A percentile compares a stretch with the other conserved stretches of the same genome.
phyloP scores from a whole-genome alignment of 2,329 filamentous ascomycete species.

The Colletotrichum sp. region DNA sequence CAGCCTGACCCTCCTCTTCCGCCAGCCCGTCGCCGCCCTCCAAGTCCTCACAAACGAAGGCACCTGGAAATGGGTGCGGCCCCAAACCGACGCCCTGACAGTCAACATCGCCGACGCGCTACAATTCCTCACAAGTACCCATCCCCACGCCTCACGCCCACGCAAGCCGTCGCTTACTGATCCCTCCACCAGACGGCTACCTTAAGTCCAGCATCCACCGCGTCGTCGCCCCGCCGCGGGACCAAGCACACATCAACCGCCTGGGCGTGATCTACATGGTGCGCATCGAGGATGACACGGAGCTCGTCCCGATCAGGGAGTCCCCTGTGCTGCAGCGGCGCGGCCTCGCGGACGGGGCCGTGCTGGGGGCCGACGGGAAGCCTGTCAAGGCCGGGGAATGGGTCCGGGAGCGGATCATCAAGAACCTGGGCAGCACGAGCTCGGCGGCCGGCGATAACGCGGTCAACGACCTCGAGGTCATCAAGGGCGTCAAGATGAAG shows the following conservation, averaged over 20 bases:
- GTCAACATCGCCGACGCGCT: constrained; percentile 53
- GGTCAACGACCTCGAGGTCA: constrained; percentile 12
- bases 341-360: constrained; percentile 24
- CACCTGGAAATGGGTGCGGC: constrained; percentile 31
- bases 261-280: constrained; percentile 53
- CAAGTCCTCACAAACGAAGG: constrained; percentile 53
- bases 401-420: constrained; percentile 29
- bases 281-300: constrained; percentile 36
- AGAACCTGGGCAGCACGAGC: constrained; percentile 21
- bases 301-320: constrained; percentile 30
- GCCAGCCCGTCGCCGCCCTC: constrained; percentile 58
- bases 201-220: constrained; percentile 38
- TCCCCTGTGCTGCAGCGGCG: constrained; percentile 35
- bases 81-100: constrained; percentile 42
- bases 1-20: constrained; percentile 58
- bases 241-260: constrained; percentile 42
- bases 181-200: constrained; percentile 30
- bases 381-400: constrained; percentile 34
- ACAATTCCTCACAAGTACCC: constrained; percentile 44
- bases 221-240: constrained; percentile 35
- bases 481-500: constrained; percentile 20
- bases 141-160: background rate
- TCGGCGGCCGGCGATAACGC: constrained; percentile 18
- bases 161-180: background rate
- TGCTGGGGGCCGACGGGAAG: constrained; percentile 21